A percentile compares a stretch with the other conserved stretches of the same genome.
Evolutionary conservation across 345 rosid species (phyloP).

Genomic region (Populus nigra): DNA sequence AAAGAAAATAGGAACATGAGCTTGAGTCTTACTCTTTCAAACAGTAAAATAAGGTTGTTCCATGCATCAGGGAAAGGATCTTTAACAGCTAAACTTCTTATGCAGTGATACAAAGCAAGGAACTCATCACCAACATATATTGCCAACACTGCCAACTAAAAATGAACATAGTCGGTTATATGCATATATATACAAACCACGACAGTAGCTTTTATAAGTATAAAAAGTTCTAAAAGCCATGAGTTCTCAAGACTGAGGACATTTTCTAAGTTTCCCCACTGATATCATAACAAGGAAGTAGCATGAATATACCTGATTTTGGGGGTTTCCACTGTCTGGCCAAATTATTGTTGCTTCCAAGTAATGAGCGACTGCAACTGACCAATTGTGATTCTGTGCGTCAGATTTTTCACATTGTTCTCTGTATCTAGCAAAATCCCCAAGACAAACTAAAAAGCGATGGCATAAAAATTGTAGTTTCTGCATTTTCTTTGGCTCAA

Average conservation of each 20-base stretch:
- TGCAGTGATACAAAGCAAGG: slow-evolving; percentile 83
- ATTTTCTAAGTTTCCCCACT: background rate
- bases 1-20: background rate
- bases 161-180: slow-evolving; percentile 11
- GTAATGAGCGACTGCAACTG: slow-evolving; percentile 68
- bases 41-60: slow-evolving; percentile 67
- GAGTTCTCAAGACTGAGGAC: background rate
- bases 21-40: slow-evolving; percentile 65
- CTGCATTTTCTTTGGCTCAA: slow-evolving; percentile 39
- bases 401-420: slow-evolving; percentile 54
- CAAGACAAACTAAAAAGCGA: slow-evolving; percentile 83
- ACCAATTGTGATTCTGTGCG: slow-evolving; percentile 59
- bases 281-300: background rate
- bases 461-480: slow-evolving; percentile 67
- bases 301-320: slow-evolving; percentile 61
- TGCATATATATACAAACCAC: background rate
- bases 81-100: slow-evolving; percentile 90
- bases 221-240: background rate
- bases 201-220: background rate
- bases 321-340: slow-evolving; percentile 91
- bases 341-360: slow-evolving; percentile 69
- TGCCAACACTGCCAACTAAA: slow-evolving; percentile 86
- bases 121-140: slow-evolving; percentile 83
- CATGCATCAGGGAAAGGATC: slow-evolving; percentile 92
- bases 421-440: slow-evolving; percentile 86